These are phyloP conservation scores for Singerocomus inundabilis DNA, from an alignment of 1,284 basidiomycete genomes.

Conservation along the genomic window DNA sequence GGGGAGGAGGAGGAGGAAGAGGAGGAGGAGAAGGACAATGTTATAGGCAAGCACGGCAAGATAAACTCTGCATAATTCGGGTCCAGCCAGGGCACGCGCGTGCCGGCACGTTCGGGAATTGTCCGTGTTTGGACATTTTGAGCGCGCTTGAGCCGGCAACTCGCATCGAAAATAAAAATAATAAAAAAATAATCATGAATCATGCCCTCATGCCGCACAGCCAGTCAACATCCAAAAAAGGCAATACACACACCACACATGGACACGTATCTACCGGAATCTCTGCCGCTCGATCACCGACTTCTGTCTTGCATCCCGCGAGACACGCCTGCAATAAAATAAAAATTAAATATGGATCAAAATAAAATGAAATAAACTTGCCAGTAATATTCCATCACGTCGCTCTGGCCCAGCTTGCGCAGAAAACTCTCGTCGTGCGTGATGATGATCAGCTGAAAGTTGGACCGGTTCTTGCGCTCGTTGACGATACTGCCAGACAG, in stretches of 20 bases:
- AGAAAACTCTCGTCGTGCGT: conserved; percentile 94
- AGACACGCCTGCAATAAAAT: conserved; percentile 49
- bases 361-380: conserved; percentile 28
- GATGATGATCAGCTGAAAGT: conserved; percentile 98
- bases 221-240: conserved; percentile 9
- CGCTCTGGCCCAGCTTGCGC: conserved; percentile 76
- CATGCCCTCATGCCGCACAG: conserved; percentile 8
- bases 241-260: background rate
- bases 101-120: conserved; percentile 13
- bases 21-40: background rate
- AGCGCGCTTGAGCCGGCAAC: conserved; percentile 18
- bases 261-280: conserved; percentile 44
- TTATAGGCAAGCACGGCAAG: background rate
- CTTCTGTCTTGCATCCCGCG: conserved; percentile 64
- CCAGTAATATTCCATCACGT: conserved; percentile 94
- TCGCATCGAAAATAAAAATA: too few species aligned
- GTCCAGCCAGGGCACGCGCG: conserved; percentile 1
- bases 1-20: background rate
- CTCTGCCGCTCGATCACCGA: conserved; percentile 69
- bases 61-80: conserved; percentile 16
- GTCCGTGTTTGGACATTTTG: conserved; percentile 3
- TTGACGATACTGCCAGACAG: conserved; percentile 89
- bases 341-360: too few species aligned
- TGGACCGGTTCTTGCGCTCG: conserved; percentile 82
- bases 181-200: background rate